Conservation (phyloP, 2,329 filamentous ascomycete genomes). For the Fusarium chlamydosporum region DNA sequence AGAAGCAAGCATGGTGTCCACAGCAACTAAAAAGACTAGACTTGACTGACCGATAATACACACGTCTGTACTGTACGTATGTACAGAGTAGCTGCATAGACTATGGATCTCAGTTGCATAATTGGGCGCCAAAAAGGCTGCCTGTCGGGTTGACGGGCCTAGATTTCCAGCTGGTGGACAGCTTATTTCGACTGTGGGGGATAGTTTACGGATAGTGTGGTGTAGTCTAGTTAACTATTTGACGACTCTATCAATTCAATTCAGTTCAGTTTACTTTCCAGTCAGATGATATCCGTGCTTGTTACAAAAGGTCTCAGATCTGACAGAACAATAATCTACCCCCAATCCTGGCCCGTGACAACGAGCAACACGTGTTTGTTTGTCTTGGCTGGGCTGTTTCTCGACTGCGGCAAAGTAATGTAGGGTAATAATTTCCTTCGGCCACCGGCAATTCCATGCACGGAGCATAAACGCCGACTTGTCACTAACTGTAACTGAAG, state of each 20-base stretch:
- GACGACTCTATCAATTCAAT: background rate
- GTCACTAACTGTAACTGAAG: too few species aligned
- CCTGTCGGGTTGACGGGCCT: constrained; percentile 29
- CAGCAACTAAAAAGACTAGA: constrained; percentile 11
- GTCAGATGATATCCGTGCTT: background rate
- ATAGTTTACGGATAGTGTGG: background rate
- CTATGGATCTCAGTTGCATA: constrained; percentile 18
- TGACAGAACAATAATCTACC: background rate
- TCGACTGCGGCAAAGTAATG: constrained; percentile 7
- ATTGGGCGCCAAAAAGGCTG: constrained; percentile 28
- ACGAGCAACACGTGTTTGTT: constrained; percentile 36
- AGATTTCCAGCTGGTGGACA: constrained; percentile 24
- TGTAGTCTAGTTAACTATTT: background rate
- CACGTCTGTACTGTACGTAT: background rate
- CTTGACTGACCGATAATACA: constrained; percentile 19
- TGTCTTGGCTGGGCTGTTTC: constrained; percentile 23
- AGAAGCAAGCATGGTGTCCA: constrained; percentile 38
- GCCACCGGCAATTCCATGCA: constrained; percentile 16
- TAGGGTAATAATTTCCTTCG: constrained; percentile 13
- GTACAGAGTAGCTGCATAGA: constrained; percentile 11
- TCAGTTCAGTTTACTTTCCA: background rate
- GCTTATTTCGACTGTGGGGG: constrained; percentile 35
- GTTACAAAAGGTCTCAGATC: constrained; percentile 39
- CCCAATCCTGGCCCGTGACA: constrained; percentile 25
- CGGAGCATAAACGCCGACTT: constrained; percentile 12